These are phyloP conservation scores for Apophysomyces elegans DNA, from an alignment of 371 early-diverging fungal genomes.

Conservation along the genomic window DNA sequence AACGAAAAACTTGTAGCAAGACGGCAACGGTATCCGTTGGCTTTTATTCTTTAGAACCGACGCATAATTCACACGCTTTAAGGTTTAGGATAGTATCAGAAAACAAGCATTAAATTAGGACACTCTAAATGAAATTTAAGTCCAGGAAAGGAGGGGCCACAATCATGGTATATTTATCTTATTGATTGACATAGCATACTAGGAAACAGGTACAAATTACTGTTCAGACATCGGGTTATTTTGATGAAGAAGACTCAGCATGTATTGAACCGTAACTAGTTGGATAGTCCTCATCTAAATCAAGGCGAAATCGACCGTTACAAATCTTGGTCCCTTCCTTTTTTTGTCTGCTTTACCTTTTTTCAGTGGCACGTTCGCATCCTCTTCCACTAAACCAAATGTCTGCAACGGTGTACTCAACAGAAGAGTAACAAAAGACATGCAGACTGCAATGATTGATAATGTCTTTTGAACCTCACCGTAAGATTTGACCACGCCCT, in stretches of 20 bases:
- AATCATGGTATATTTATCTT: no score
- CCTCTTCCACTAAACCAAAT: constrained; percentile 28
- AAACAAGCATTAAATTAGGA: no score
- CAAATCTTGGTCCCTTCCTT: not conserved
- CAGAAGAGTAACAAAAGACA: constrained; percentile 27
- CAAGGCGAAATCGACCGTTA: not conserved
- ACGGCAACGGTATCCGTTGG: not conserved
- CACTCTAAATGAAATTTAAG: no score
- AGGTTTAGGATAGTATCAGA: no score
- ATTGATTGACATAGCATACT: no score
- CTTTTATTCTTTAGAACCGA: not conserved
- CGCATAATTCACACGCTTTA: no score
- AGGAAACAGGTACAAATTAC: no score
- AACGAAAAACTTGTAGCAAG: not conserved
- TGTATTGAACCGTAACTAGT: not conserved
- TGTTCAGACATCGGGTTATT: not conserved
- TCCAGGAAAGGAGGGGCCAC: no score
- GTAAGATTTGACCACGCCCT: constrained; percentile 30
- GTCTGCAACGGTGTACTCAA: constrained; percentile 39
- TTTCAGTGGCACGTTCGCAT: not conserved
- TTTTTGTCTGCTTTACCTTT: not conserved
- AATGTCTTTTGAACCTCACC: constrained; percentile 36
- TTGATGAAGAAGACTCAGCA: not conserved
- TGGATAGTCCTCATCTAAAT: not conserved
- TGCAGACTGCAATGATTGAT: constrained; percentile 32